phyloP scores from a whole-genome alignment of 2,329 filamentous ascomycete species.

The Cladosporium sp. region DNA sequence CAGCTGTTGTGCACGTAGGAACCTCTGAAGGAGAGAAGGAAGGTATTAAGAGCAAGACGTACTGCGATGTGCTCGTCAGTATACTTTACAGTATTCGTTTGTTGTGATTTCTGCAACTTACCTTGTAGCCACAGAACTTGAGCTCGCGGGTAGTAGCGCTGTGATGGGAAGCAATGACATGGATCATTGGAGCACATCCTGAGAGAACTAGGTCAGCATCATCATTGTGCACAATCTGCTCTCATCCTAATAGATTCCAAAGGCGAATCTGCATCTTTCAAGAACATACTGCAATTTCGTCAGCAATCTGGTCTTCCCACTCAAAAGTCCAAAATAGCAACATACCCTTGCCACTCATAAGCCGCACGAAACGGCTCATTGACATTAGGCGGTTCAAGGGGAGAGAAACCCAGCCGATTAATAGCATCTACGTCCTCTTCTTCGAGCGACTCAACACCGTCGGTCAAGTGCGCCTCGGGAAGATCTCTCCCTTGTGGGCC shows the following conservation, averaged over 20 bases:
- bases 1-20: too few species aligned
- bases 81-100: too few species aligned
- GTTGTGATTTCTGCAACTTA: background rate
- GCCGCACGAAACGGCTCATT: conserved; percentile 32
- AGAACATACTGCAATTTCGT: too few species aligned
- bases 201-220: conserved; percentile 12
- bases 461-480: conserved; percentile 10
- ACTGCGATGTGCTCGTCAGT: too few species aligned
- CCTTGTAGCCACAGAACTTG: conserved; percentile 44
- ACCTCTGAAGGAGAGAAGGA: too few species aligned
- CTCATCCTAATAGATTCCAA: too few species aligned
- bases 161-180: conserved; percentile 39
- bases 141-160: conserved; percentile 39
- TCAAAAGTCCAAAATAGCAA: too few species aligned
- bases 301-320: too few species aligned
- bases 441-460: conserved; percentile 25
- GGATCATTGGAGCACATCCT: conserved; percentile 34
- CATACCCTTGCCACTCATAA: conserved; percentile 16
- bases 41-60: too few species aligned
- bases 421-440: conserved; percentile 29
- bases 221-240: too few species aligned
- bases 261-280: too few species aligned
- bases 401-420: background rate
- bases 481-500: conserved; percentile 27
- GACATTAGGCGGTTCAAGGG: conserved; percentile 22